Conservation (phyloP, 73 alveolate species). For the Paramecium bursaria region DNA sequence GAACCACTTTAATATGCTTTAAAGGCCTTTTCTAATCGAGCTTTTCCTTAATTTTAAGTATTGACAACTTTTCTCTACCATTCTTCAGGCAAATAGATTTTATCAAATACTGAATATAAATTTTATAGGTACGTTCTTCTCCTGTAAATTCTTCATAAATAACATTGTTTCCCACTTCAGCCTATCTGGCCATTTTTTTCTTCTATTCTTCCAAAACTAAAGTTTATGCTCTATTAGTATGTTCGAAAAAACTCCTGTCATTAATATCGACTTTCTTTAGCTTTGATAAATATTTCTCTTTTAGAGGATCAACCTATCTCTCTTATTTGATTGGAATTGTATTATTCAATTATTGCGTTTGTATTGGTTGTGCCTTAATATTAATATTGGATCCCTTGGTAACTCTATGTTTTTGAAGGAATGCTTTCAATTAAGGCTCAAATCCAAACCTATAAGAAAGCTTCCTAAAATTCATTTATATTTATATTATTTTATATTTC, state of each 20-base stretch:
- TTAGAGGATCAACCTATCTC: slow-evolving; percentile 8
- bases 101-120: slow-evolving; percentile 6
- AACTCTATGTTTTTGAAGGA: slow-evolving; percentile 10
- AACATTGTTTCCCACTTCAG: slow-evolving; percentile 1
- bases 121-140: slow-evolving; percentile 2
- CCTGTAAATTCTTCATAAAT: background rate
- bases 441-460: background rate
- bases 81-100: slow-evolving; percentile 13
- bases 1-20: background rate
- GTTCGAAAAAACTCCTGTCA: slow-evolving; percentile 5
- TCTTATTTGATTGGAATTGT: background rate
- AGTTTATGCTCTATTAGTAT: slow-evolving; percentile 34
- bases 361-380: background rate
- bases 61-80: background rate
- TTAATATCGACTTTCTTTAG: slow-evolving; percentile 1
- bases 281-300: slow-evolving; percentile 22
- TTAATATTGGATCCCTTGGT: background rate
- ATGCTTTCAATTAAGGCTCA: background rate
- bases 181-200: background rate
- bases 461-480: background rate
- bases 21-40: background rate
- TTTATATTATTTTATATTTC: too few species aligned
- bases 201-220: slow-evolving; percentile 1
- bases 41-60: background rate
- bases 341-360: background rate